A percentile compares a stretch with the other conserved stretches of the same genome.
Evolutionary conservation across 2,329 filamentous ascomycete genomes (phyloP).

Genomic region (Chaetomium sp.): DNA sequence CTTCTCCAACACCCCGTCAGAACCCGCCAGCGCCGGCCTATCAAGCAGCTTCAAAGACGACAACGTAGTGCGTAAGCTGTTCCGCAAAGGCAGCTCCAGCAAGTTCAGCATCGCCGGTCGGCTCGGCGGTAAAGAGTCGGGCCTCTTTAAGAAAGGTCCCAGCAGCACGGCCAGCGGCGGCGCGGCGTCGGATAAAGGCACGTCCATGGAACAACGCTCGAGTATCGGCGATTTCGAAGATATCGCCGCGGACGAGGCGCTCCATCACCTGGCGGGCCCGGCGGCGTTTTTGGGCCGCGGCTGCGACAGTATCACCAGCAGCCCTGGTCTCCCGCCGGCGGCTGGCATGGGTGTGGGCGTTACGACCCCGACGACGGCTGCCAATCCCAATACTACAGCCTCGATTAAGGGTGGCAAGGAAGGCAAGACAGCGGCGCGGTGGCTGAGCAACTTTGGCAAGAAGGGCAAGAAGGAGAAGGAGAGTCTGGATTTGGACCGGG

Average conservation of each 20-base stretch:
- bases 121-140: slow-evolving; percentile 46
- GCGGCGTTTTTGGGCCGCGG: slow-evolving; percentile 44
- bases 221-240: slow-evolving; percentile 54
- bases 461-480: slow-evolving; percentile 55
- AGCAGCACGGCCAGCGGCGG: slow-evolving; percentile 45
- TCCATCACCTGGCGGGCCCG: slow-evolving; percentile 17
- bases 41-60: slow-evolving; percentile 42
- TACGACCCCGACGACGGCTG: no score
- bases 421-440: slow-evolving; percentile 32
- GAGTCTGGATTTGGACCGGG: slow-evolving; percentile 46
- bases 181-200: slow-evolving; percentile 51
- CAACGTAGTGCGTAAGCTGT: slow-evolving; percentile 53
- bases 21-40: slow-evolving; percentile 37
- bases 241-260: slow-evolving; percentile 37
- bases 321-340: slow-evolving; percentile 48
- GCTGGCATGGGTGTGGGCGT: slow-evolving; percentile 23
- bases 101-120: slow-evolving; percentile 58
- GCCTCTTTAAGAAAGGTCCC: slow-evolving; percentile 50
- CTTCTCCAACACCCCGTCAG: slow-evolving; percentile 51
- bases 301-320: slow-evolving; percentile 51
- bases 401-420: slow-evolving; percentile 32
- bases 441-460: slow-evolving; percentile 48
- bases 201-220: slow-evolving; percentile 45
- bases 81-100: slow-evolving; percentile 59
- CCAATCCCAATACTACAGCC: no score